Evolutionary conservation across 2,329 filamentous ascomycete genomes (phyloP), one percentile per base, ranked within the genome.

Genomic region (Aspergillus unguis): DNA sequence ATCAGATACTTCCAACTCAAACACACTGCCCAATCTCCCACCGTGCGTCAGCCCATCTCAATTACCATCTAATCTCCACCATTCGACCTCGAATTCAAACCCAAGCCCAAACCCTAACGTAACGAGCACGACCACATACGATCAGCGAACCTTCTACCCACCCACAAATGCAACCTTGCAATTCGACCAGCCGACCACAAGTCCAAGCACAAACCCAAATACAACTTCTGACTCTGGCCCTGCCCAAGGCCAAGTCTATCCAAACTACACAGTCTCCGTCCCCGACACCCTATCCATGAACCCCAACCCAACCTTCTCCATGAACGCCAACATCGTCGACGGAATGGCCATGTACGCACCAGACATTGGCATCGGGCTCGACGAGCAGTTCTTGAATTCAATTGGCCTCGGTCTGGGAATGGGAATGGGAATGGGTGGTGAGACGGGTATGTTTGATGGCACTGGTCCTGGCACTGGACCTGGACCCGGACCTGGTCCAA

Each of bases 111-210:
- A 17, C 17, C 17, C 17, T 17, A 17, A 17, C 17, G 17, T 17
- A 17, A 17, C 17, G 1, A 17, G 17, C 17, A 17, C 17, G 17
- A 17, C 17, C 17, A 17, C 17, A 17, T 17, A 17, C 17, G 17
- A 17, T 17, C 50, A 48, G 10, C 38, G 56, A 37, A 40, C 50
- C 38, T 53, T 51, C 58, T 47, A 57, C 55, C 36, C 51, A 10
- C 7, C 36, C 5, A 9, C 46, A 8, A 23, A 17, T 17, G 1
- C 17, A 41, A 5, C 37, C 26, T 4, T 50, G 44, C 42, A 28
- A 42, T 28, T 27, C 48, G 6, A 49, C 28, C 28, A 23, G 17
- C 17, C 46, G 26, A 32, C 46, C 5, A 45, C 58, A 49, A 46
- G 23, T 38, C 50, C 50, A 6, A 43, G 33, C 31, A 45, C 45